phyloP scores from a whole-genome alignment of 192 early-diverging fungal genomes.

The Gonapodya prolifera region DNA sequence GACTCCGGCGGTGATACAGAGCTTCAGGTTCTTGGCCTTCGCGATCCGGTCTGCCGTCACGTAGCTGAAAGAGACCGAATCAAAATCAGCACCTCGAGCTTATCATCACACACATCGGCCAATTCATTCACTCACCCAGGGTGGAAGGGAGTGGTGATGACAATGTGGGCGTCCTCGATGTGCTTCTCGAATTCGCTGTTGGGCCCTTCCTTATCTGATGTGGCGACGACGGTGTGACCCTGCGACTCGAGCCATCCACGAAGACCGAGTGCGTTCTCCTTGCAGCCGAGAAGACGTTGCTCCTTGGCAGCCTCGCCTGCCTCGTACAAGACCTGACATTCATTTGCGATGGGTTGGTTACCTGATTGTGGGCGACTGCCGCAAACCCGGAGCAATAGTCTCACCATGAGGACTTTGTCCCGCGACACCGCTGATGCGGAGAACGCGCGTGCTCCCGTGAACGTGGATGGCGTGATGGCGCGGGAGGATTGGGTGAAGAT shows the following conservation, averaged over 20 bases:
- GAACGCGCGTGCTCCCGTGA: neutral
- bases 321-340: neutral
- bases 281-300: neutral
- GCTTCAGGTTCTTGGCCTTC: conserved; percentile 16
- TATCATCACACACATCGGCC: too few relatives aligned
- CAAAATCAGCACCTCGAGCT: too few relatives aligned
- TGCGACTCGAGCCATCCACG: neutral
- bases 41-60: conserved; percentile 8
- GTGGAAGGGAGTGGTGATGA: conserved; percentile 14
- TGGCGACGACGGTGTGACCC: neutral
- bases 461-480: too few relatives aligned
- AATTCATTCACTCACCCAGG: conserved; percentile 4
- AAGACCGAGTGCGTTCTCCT: neutral
- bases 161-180: conserved; percentile 12
- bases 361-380: too few relatives aligned
- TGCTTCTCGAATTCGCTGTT: conserved; percentile 15
- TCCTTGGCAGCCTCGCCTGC: neutral
- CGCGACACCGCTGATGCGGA: neutral
- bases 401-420: too few relatives aligned
- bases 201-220: neutral
- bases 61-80: conserved; percentile 3
- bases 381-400: too few relatives aligned
- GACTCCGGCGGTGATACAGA: conserved; percentile 12
- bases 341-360: too few relatives aligned
- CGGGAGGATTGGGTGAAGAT: too few relatives aligned